Evolutionary conservation across 768 basidiomycete species (phyloP), one percentile per base, ranked within the genome.

Genomic region (Lentinula lateritia): DNA sequence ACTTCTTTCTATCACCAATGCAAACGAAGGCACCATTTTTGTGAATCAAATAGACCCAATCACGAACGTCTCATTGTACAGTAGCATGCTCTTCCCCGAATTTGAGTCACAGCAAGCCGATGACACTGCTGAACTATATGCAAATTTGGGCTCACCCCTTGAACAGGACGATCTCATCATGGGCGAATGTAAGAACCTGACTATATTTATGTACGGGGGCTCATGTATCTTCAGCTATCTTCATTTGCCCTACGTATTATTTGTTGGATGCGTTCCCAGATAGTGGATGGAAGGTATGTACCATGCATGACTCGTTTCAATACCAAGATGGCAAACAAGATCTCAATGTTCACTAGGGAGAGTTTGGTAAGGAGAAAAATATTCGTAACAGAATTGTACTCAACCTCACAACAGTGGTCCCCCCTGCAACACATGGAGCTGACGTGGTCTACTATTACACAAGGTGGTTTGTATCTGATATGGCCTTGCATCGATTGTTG

Each of bases 161-260:
- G 61, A 68, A 41, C 70, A 71, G 45, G 66, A 61, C 35, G 65
- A 61, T 34, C 63, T 66, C 0, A 66, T 71, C 43, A 63, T 65
- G 65, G 70, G 69, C 1, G 72, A 74, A 64, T 65, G 72, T 73
- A 23, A 13, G 68, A 13, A 46, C 28, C 3, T 28, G 28, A 28
- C 28, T 28, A 28, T 60, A 50, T 60, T 38, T 23, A 12, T 15
- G 5, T 3, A 2, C 16, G 15, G 16, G 28, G 32, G 34, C 32
- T 35, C 35, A 10, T 15, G 5, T 6, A 52, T 32, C 16, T 5
- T 34, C 34, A 77, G 76, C 74, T 1, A 73, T 74, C 15, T 69
- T 77, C 59, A 64, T 72, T 12, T 77, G 76, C 50, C 76, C 75
- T 5, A 69, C 74, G 0, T 73, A 75, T 48, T 70, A 63, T 50